phyloP scores from a whole-genome alignment of 176 grass and related monocot species.

The Elaeis guineensis region DNA sequence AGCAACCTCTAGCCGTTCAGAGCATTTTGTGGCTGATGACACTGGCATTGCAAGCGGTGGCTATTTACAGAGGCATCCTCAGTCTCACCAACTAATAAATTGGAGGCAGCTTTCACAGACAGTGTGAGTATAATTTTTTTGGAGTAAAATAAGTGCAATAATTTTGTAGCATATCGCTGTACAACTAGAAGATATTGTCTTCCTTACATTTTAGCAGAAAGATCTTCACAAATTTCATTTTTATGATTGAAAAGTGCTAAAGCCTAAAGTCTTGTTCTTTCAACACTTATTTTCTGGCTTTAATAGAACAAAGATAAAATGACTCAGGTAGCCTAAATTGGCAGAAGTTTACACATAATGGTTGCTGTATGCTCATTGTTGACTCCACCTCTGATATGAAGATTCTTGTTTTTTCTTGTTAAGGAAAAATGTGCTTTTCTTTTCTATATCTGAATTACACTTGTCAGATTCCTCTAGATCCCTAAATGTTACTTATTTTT shows the following conservation, averaged over 20 bases:
- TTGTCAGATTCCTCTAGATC: neutral
- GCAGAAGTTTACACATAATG: no score
- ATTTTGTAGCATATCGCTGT: slow-evolving; percentile 13
- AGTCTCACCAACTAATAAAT: slow-evolving; percentile 60
- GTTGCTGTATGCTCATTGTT: no score
- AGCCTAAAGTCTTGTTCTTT: neutral
- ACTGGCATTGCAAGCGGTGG: slow-evolving; percentile 49
- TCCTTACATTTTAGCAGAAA: neutral
- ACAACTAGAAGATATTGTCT: neutral
- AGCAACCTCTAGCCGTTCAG: slow-evolving; percentile 53
- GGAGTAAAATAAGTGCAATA: neutral
- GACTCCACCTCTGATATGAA: neutral
- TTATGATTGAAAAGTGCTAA: neutral
- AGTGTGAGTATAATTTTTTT: slow-evolving; percentile 37
- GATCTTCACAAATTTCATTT: neutral
- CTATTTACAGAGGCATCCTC: slow-evolving; percentile 63
- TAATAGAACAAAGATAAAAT: no score
- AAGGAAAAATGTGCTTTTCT: neutral
- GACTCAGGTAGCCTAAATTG: no score
- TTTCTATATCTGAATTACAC: neutral
- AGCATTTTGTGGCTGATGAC: slow-evolving; percentile 44
- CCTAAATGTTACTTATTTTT: slow-evolving; percentile 16
- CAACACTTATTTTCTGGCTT: neutral
- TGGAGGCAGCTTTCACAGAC: slow-evolving; percentile 73
- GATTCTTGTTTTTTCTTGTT: neutral